These are phyloP conservation scores for Colletotrichum sp. DNA, from an alignment of 2,329 filamentous ascomycete species.

Conservation along the genomic window DNA sequence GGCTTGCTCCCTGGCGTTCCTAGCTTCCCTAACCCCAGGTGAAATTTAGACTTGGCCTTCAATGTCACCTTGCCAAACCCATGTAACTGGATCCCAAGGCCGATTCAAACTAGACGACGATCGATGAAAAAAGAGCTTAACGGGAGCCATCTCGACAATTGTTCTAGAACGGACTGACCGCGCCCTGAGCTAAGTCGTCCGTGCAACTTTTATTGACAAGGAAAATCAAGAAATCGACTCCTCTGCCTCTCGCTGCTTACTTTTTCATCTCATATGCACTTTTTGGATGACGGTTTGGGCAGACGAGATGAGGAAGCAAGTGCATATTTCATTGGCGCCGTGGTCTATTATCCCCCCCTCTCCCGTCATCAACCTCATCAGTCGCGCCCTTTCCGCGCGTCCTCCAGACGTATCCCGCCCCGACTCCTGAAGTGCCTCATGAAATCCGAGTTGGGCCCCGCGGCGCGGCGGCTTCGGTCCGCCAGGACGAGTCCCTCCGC, in stretches of 20 bases:
- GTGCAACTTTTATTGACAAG: background rate
- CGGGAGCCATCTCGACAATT: background rate
- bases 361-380: background rate
- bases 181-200: background rate
- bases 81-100: background rate
- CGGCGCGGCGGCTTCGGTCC: slow-evolving; percentile 12
- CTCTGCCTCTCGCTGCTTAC: background rate
- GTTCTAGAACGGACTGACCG: slow-evolving; percentile 1
- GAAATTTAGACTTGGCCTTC: background rate
- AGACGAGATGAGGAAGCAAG: background rate
- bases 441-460: slow-evolving; percentile 12
- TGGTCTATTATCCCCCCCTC: background rate
- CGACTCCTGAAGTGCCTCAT: slow-evolving; percentile 16
- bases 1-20: background rate
- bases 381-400: slow-evolving; percentile 6
- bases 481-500: slow-evolving; percentile 12
- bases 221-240: background rate
- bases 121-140: background rate
- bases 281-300: background rate
- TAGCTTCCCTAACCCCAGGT: background rate
- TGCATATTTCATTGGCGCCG: background rate
- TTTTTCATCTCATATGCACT: background rate
- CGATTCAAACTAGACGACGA: slow-evolving; percentile 7
- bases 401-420: slow-evolving; percentile 14
- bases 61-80: slow-evolving; percentile 8